Evolutionary conservation across 1,139 yeast species (phyloP).

Genomic region (Yamadazyma taylorii): DNA sequence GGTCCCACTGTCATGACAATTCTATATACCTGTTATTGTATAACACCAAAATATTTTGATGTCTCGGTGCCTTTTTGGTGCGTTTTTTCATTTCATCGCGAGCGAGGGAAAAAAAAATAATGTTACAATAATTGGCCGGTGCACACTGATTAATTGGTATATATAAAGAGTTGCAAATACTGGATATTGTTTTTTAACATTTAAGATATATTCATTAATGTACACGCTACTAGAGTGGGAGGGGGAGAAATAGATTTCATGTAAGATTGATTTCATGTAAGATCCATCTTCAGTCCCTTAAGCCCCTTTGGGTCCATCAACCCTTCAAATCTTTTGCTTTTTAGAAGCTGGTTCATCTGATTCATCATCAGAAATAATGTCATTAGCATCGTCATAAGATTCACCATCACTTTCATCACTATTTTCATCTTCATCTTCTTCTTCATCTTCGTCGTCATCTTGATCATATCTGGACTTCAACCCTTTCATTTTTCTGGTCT

Average conservation of each 20-base stretch:
- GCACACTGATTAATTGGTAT: no score
- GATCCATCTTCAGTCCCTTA: no score
- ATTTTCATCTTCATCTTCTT: slow-evolving; percentile 31
- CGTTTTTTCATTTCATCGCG: no score
- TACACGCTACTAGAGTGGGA: neutral
- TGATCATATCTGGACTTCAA: slow-evolving; percentile 85
- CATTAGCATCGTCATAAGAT: slow-evolving; percentile 31
- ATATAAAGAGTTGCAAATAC: no score
- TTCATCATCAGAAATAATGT: slow-evolving; percentile 24
- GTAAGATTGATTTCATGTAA: no score
- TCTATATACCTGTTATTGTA: neutral
- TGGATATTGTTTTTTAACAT: no score
- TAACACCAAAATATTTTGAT: slow-evolving; percentile 1
- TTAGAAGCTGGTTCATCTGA: slow-evolving; percentile 32
- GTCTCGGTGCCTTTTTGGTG: no score
- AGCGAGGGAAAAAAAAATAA: no score
- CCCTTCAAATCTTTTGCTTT: slow-evolving; percentile 35
- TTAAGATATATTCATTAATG: no score
- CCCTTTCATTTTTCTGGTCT: slow-evolving; percentile 99
- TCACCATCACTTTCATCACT: slow-evolving; percentile 28
- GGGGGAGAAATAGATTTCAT: no score
- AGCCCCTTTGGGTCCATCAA: no score
- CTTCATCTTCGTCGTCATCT: slow-evolving; percentile 52
- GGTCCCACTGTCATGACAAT: neutral
- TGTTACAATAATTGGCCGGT: no score